Conservation (phyloP, 169 alveolate species). For the Pseudocohnilembus persalinus region DNA sequence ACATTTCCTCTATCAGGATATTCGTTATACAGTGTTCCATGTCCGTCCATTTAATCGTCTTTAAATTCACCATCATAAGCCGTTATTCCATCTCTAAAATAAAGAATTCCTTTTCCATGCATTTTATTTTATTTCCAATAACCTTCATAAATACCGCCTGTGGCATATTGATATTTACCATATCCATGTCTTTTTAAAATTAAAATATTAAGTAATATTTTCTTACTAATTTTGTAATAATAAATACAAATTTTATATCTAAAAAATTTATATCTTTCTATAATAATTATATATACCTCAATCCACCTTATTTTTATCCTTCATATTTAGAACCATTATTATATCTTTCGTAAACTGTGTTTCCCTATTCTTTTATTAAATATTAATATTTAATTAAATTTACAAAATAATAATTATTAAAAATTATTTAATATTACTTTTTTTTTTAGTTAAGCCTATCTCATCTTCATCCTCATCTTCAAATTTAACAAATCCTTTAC, state of each 20-base stretch:
- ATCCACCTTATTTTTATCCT: slow-evolving; percentile 27
- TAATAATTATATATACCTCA: neutral
- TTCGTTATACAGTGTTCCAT: slow-evolving; percentile 32
- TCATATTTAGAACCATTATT: slow-evolving; percentile 47
- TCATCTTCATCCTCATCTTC: neutral
- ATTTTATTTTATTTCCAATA: slow-evolving; percentile 44
- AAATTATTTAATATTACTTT: neutral
- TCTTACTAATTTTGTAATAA: too few species aligned
- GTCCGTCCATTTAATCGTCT: slow-evolving; percentile 46
- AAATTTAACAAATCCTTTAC: neutral
- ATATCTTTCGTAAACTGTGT: slow-evolving; percentile 35
- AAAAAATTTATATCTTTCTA: too few species aligned
- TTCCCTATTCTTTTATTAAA: slow-evolving; percentile 9
- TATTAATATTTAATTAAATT: neutral
- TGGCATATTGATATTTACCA: slow-evolving; percentile 40
- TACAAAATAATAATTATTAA: neutral
- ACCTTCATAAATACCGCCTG: slow-evolving; percentile 49
- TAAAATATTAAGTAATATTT: too few species aligned
- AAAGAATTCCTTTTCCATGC: slow-evolving; percentile 46
- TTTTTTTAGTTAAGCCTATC: neutral
- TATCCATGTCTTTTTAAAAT: slow-evolving; percentile 35
- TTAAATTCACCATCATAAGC: slow-evolving; percentile 47
- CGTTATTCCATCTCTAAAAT: slow-evolving; percentile 41
- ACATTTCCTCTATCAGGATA: too few species aligned
- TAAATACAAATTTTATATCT: too few species aligned